phyloP scores from a whole-genome alignment of 1,284 basidiomycete species.

The Ceratobasidium sp. region DNA sequence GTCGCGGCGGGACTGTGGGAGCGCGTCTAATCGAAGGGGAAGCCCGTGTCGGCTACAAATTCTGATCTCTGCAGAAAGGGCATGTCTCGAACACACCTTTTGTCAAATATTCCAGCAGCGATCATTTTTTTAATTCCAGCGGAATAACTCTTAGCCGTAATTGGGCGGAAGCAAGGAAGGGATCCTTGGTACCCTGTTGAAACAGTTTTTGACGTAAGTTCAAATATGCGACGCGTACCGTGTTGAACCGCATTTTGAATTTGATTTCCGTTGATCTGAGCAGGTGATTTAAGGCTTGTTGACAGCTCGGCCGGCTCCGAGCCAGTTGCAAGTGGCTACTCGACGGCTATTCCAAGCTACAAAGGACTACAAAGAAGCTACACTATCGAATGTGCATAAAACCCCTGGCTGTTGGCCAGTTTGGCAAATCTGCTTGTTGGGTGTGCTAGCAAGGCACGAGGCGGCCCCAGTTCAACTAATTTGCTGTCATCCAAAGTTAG shows the following conservation, averaged over 20 bases:
- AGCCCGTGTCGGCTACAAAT: too few relatives aligned
- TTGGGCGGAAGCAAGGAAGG: neutral
- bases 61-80: too few relatives aligned
- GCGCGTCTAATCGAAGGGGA: constrained; percentile 10
- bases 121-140: constrained; percentile 3
- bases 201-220: neutral
- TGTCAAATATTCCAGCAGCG: neutral
- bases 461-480: neutral
- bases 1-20: neutral
- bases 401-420: constrained; percentile 15
- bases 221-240: constrained; percentile 10
- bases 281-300: neutral
- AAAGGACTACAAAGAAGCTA: neutral
- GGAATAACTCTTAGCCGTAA: neutral
- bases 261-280: neutral
- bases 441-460: neutral
- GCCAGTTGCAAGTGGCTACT: neutral
- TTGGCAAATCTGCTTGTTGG: neutral
- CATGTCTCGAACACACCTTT: neutral
- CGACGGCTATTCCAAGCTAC: too few relatives aligned
- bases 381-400: neutral
- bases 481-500: neutral
- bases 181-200: neutral
- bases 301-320: neutral
- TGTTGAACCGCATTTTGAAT: constrained; percentile 4